These are phyloP conservation scores for Nigrospora sphaerica DNA, from an alignment of 2,329 filamentous ascomycete species.

Conservation along the genomic window DNA sequence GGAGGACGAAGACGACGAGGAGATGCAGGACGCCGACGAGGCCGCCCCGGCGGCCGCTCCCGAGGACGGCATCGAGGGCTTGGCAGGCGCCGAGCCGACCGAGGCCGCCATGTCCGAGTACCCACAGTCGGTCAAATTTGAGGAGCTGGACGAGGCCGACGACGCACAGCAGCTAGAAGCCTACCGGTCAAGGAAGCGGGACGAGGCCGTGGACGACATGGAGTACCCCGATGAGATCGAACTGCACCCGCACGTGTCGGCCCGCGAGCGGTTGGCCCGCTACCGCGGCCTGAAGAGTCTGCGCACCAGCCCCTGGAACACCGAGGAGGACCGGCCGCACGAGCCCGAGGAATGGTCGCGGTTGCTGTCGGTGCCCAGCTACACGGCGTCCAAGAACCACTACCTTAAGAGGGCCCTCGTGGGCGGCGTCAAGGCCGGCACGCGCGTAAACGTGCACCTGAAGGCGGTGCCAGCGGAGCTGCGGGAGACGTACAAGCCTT, in stretches of 20 bases:
- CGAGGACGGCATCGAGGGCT: constrained; percentile 75
- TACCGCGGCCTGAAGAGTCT: constrained; percentile 92
- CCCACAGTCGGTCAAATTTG: constrained; percentile 86
- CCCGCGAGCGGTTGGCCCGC: constrained; percentile 74
- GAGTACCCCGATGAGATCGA: constrained; percentile 98
- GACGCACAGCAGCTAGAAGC: constrained; percentile 70
- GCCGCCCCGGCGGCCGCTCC: constrained; percentile 44
- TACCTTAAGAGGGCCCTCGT: constrained; percentile 75
- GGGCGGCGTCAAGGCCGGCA: constrained; percentile 82
- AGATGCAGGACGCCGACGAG: constrained; percentile 37
- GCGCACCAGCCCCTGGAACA: constrained; percentile 81
- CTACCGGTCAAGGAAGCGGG: constrained; percentile 70
- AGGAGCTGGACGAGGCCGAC: constrained; percentile 77
- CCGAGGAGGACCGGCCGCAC: constrained; percentile 75
- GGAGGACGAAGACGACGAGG: constrained; percentile 57
- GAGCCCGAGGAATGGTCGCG: constrained; percentile 88
- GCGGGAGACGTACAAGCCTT: constrained; percentile 41
- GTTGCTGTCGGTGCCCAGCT: constrained; percentile 81
- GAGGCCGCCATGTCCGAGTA: constrained; percentile 83
- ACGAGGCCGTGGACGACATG: constrained; percentile 80
- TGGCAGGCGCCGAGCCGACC: constrained; percentile 59
- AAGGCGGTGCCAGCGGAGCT: constrained; percentile 37
- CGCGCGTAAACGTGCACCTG: constrained; percentile 74
- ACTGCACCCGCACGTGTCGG: constrained; percentile 77
- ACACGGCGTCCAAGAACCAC: constrained; percentile 73